These are phyloP conservation scores for Tulasnella sp. DNA, from an alignment of 768 basidiomycete genomes.

Conservation along the genomic window DNA sequence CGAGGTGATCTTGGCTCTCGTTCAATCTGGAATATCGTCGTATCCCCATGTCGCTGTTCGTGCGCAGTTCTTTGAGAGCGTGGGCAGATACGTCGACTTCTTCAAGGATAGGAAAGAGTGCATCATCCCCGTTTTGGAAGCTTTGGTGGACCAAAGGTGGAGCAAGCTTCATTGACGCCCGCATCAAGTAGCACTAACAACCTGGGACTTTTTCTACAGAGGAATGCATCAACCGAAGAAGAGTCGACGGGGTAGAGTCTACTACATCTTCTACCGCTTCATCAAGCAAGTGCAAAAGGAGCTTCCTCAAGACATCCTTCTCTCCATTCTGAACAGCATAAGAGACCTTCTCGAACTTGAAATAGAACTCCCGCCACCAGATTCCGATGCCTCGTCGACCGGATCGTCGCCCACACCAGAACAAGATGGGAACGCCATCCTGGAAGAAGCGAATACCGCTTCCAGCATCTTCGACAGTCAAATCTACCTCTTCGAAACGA, in stretches of 20 bases:
- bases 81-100: conserved; percentile 90
- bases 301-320: conserved; percentile 66
- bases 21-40: conserved; percentile 73
- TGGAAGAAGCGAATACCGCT: conserved; percentile 74
- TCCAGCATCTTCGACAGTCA: conserved; percentile 79
- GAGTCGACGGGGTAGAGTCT: conserved; percentile 69
- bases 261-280: conserved; percentile 90
- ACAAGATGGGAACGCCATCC: conserved; percentile 38
- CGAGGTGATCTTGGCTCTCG: conserved; percentile 78
- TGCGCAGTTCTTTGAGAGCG: conserved; percentile 90
- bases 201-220: conserved; percentile 46
- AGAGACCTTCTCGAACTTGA: conserved; percentile 74
- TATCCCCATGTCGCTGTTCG: conserved; percentile 82
- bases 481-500: conserved; percentile 89
- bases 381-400: conserved; percentile 50
- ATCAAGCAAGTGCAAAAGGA: conserved; percentile 78
- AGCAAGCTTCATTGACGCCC: conserved; percentile 33
- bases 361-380: conserved; percentile 70
- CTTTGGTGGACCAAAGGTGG: conserved; percentile 79
- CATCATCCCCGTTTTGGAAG: conserved; percentile 80
- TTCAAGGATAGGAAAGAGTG: conserved; percentile 91
- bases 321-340: conserved; percentile 64
- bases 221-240: conserved; percentile 78
- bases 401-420: conserved; percentile 42
- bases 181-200: conserved; percentile 8